Base-by-base conservation (phyloP, 805 yeast species). In the Yamadazyma sp. region DNA sequence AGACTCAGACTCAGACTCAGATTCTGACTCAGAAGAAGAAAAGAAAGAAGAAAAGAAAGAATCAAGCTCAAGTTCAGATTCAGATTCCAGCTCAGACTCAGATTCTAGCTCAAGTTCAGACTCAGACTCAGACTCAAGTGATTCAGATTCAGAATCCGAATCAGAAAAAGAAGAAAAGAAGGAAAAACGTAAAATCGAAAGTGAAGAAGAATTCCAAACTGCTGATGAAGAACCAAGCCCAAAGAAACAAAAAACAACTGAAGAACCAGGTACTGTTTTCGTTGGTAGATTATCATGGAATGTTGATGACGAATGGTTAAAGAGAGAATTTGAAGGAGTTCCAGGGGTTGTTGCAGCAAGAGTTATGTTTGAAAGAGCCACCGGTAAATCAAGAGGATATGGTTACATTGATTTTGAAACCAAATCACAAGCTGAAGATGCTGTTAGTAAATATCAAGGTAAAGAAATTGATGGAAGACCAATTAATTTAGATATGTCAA, bases 241-340 rank as follows among this genome's bases (percentile, higher is more conserved):
- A 35, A 83, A 82, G 72, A 78, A 76, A 61, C 65, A 67, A 47
- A 75, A 73, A 69, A 47, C 58, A 35, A 69, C 63, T 35, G 70
- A 65, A 48, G 95, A 82, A 65, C 82, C 88, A 52, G 85, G 91
- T 41, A 91, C 98, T 42, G 64, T 93, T 48, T 93, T 93, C 55
- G 98, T 89, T 47, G 98, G 98, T 55, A 82, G 98, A 72, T 78
- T 93, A 56, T 88, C 98, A 14, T 93, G 98, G 98, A 84, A 80
- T 65, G 77, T 93, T 55, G 98, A 93, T 57, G 97, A 89, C 60
- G 95, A 82, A 42, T 86, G 96, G 95, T 79, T 93, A 62, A 73
- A 74, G 65, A 70, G 81, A 43, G 97, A 86, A 70, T 93, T 93
- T 62, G 88, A 82, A 61, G 76, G 74, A 44, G 42, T 64, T 43